A percentile compares a stretch with the other conserved stretches of the same genome.
Conservation (phyloP, 163 green algal species). For the Scenedesmus sp. region DNA sequence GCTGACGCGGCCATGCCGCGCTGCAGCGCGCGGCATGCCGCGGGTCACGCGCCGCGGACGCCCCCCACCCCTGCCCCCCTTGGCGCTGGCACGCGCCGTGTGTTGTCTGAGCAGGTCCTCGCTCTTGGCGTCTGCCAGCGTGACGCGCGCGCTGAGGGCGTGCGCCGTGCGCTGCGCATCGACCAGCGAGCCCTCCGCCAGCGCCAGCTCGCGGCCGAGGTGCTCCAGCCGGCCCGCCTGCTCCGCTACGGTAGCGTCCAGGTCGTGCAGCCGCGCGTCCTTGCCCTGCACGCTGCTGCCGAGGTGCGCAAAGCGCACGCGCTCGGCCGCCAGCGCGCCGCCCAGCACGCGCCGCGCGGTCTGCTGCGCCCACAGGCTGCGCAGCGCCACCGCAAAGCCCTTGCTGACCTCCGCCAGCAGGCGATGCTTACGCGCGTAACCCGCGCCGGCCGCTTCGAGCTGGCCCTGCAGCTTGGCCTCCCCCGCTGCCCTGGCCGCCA, state of each 20-base stretch:
- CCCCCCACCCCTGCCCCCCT: too few species aligned
- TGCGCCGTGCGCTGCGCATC: conserved; percentile 21
- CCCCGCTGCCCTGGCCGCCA: background rate
- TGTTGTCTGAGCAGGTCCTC: conserved; percentile 29
- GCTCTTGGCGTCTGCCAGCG: conserved; percentile 23
- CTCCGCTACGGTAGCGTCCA: conserved; percentile 25
- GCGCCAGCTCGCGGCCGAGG: conserved; percentile 12
- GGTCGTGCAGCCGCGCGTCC: conserved; percentile 27
- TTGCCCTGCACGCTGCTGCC: conserved; percentile 23
- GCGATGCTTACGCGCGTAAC: background rate
- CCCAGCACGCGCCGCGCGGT: conserved; percentile 4
- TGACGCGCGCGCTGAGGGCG: conserved; percentile 9
- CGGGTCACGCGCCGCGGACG: too few species aligned
- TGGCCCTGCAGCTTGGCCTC: conserved; percentile 7
- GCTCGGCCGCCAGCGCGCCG: conserved; percentile 23
- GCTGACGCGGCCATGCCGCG: too few species aligned
- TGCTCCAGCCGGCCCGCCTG: background rate
- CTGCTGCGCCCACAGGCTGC: conserved; percentile 20
- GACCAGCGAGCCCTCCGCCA: conserved; percentile 16
- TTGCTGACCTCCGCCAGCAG: conserved; percentile 40
- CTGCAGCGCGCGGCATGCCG: background rate
- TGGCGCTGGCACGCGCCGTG: too few species aligned
- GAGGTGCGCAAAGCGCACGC: background rate
- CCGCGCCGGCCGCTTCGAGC: background rate
- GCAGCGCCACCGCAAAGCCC: conserved; percentile 33